phyloP scores from a whole-genome alignment of 192 early-diverging fungal genomes.

The Coemansia pectinata region DNA sequence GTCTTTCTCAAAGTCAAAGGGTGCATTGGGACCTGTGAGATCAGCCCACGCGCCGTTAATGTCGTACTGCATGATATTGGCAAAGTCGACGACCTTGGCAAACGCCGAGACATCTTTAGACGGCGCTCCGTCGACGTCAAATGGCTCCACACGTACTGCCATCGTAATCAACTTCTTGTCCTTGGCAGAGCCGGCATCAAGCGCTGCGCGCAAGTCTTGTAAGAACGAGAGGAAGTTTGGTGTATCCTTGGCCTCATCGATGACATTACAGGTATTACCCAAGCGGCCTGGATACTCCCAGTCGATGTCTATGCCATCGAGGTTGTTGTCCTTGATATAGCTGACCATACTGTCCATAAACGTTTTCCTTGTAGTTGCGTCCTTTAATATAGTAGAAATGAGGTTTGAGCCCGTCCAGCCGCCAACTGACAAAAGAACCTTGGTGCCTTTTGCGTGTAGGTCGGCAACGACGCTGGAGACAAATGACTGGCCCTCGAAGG shows the following conservation, averaged over 20 bases:
- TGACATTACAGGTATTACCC: conserved; percentile 31
- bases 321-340: conserved; percentile 53
- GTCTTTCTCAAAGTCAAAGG: conserved; percentile 40
- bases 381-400: conserved; percentile 32
- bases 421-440: conserved; percentile 65
- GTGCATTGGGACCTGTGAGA: conserved; percentile 63
- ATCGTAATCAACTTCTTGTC: conserved; percentile 61
- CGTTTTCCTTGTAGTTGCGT: conserved; percentile 12
- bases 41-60: conserved; percentile 59
- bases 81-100: conserved; percentile 61
- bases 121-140: conserved; percentile 48
- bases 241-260: conserved; percentile 60
- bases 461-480: conserved; percentile 35
- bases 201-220: conserved; percentile 56
- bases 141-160: conserved; percentile 60
- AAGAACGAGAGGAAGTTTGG: conserved; percentile 64
- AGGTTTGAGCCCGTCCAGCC: conserved; percentile 64
- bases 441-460: conserved; percentile 54
- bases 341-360: conserved; percentile 54
- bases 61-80: conserved; percentile 73
- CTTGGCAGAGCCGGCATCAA: conserved; percentile 45
- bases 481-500: conserved; percentile 25
- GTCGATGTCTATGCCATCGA: conserved; percentile 76
- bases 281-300: conserved; percentile 64
- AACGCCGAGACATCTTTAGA: conserved; percentile 59